Percentiles rank a stretch among this genome's conserved stretches.
These are phyloP conservation scores for Volvox reticuliferus DNA, from an alignment of 139 green algal species.

Conservation along the genomic window DNA sequence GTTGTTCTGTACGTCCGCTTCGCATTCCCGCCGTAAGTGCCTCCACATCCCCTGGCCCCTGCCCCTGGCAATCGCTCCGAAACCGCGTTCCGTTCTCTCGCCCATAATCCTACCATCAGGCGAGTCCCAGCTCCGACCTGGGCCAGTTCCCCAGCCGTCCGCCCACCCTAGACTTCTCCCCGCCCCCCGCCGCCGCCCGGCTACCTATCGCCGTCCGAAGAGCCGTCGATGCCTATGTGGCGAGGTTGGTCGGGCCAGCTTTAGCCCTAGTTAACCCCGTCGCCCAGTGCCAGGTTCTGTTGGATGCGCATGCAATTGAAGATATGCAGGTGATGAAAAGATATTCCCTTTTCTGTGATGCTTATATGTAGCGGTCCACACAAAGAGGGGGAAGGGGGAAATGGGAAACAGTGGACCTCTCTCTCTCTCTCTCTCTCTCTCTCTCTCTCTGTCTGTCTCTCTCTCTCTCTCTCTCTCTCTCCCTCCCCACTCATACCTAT, in stretches of 20 bases:
- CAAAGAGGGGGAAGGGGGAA: too few species aligned
- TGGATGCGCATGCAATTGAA: too few species aligned
- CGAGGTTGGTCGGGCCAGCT: neutral
- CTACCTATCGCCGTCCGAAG: neutral
- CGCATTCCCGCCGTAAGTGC: too few species aligned
- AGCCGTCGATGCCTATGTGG: slow-evolving; percentile 42
- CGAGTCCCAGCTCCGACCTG: neutral
- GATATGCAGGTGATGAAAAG: neutral
- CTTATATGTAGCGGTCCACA: too few species aligned
- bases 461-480: neutral
- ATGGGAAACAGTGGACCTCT: too few species aligned
- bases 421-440: neutral
- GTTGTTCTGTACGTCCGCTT: too few species aligned
- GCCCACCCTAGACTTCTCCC: slow-evolving; percentile 44
- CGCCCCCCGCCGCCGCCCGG: slow-evolving; percentile 23
- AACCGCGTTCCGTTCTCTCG: neutral
- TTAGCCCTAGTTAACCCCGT: too few species aligned
- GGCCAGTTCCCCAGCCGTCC: neutral
- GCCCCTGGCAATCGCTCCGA: too few species aligned
- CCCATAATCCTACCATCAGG: neutral
- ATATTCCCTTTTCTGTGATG: too few species aligned
- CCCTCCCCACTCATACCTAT: neutral
- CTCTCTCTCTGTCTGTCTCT: neutral
- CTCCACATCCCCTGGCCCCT: too few species aligned
- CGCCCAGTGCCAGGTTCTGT: too few species aligned